Evolutionary conservation across 768 basidiomycete genomes (phyloP), one percentile per base, ranked within the genome.

Genomic region (Termitomyces sp.): DNA sequence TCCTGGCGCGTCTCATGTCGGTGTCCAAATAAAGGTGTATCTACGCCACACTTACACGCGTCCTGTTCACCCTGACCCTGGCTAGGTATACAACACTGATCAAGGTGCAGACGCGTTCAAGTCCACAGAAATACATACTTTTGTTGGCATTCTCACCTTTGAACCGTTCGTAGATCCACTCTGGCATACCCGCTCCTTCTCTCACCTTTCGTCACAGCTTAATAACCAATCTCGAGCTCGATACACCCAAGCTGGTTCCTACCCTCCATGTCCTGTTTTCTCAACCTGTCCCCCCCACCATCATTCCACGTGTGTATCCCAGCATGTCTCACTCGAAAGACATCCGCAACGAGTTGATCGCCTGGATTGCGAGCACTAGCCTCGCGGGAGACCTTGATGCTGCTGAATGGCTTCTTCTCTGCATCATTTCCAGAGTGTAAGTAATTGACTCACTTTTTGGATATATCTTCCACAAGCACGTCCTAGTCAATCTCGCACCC

Each of bases 371-470:
- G 0, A 68, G 77, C 22, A 82, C 88, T 63, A 82, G 77, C 11
- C 74, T 93, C 4, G 86, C 77, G 0, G 85, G 87, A 4, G 90
- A 93, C 63, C 66, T 62, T 30, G 72, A 80, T 21, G 84, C 84
- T 2, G 88, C 90, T 22, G 85, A 91, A 68, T 91, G 87, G 86
- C 73, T 88, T 7, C 72, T 93, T 5, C 72, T 92, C 26, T 72
- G 77, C 42, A 64, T 76, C 44, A 74, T 87, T 15, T 76, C 84
- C 28, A 77, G 77, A 70, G 80, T 86, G 90, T 92, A 64, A 60
- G 87, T 73, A 17, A 8, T 38, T 26, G 45, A 17, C 57, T 24
- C 48, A 10, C n/a, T 26, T 46, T 48, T 32, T 43, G 17, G 51
- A 59, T 30, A 32, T 17, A 5, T 30, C 22, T 51, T 35, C 17